phyloP scores from a whole-genome alignment of 139 green algal species.

The Coccomyxa sp. region DNA sequence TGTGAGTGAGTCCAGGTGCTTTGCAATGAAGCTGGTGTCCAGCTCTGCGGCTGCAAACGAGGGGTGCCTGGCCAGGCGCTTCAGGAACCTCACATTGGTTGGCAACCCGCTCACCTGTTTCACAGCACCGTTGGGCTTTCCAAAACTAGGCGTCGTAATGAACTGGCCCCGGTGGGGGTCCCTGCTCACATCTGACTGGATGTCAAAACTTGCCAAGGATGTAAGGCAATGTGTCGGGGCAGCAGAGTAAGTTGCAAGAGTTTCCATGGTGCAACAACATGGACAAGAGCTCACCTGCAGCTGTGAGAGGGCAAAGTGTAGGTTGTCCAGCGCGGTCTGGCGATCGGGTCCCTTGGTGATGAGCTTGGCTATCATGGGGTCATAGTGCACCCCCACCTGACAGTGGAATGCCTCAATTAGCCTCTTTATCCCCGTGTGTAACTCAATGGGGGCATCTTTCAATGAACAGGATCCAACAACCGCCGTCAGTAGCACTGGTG shows the following conservation, averaged over 20 bases:
- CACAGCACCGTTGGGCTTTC: not conserved
- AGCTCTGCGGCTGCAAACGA: slow-evolving; percentile 47
- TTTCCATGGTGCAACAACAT: not conserved
- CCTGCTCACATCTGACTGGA: no score
- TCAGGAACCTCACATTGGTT: slow-evolving; percentile 73
- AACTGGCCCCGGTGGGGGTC: no score
- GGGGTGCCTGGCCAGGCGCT: slow-evolving; percentile 49
- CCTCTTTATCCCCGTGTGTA: no score
- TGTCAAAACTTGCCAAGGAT: no score
- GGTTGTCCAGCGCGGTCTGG: slow-evolving; percentile 20
- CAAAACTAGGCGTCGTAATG: not conserved
- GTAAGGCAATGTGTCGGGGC: no score
- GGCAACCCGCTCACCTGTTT: slow-evolving; percentile 64
- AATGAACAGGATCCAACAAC: no score
- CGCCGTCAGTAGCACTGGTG: no score
- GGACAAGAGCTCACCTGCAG: slow-evolving; percentile 43
- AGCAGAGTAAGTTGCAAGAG: no score
- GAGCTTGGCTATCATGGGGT: slow-evolving; percentile 93
- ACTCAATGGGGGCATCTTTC: no score
- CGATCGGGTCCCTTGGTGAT: slow-evolving; percentile 38
- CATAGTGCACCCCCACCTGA: slow-evolving; percentile 68
- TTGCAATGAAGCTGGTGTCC: slow-evolving; percentile 40
- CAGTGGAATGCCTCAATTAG: not conserved
- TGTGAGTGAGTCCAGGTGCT: slow-evolving; percentile 28
- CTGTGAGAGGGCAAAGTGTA: slow-evolving; percentile 34